Base-by-base conservation (phyloP, 345 rosid genomes). In the Eucalyptus polybractea region DNA sequence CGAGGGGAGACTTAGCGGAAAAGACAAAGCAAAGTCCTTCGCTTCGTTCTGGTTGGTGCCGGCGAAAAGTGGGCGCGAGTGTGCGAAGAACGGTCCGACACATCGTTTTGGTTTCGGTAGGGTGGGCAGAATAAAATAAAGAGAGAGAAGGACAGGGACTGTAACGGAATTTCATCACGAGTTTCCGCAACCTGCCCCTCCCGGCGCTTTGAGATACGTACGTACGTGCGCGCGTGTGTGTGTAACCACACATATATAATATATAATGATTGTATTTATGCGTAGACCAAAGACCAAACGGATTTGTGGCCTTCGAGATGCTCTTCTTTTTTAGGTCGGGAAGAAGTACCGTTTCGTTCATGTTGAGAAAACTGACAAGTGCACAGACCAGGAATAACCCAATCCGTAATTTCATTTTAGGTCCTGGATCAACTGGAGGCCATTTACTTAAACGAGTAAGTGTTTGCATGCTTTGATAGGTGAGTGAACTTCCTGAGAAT, bases 401-500 rank as follows among this genome's bases (percentile, higher is more conserved):
- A 13, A 60, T 60, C 8, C 67, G 2, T 29, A 12, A 60, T 12
- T 29, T 27, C 3, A 60, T 60, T 60, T 29, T 11, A 7, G 31
- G 67, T 27, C n/a, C 5, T 65, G 19, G 3, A 31, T n/a, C 37
- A n/a, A n/a, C 10, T 0, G 10, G 1, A 29, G 37, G 10, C 37
- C 37, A 3, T 60, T 60, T 60, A 27, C 15, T 60, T 60, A 10
- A 6, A 11, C 12, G 3, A 60, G 44, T 44, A 44, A 60, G 33
- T 15, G 76, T 15, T 14, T 67, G 10, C 76, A n/a, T 8, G 33
- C 33, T 7, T 15, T 9, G 3, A 14, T 1, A 15, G 0, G 76
- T 7, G 21, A n/a, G 10, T n/a, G 40, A 67, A 1, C 22, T 31
- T n/a, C 2, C 0, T 1, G 3, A n/a, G 9, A 3, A n/a, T 4